Percentiles rank a stretch among this genome's conserved stretches.
phyloP scores from a whole-genome alignment of 2,329 filamentous ascomycete genomes.

The Xylariaceae sp. region DNA sequence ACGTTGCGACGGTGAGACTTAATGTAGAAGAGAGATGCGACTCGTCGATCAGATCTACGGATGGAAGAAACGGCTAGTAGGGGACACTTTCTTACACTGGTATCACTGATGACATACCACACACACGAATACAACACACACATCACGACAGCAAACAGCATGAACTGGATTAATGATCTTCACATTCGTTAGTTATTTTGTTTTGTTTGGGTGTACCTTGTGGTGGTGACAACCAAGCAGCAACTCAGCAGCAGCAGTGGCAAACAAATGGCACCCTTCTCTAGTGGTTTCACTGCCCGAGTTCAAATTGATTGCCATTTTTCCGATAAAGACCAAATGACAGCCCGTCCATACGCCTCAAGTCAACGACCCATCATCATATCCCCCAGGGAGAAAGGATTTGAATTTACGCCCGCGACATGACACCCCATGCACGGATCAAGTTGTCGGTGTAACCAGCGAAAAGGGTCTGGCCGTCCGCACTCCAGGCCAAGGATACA shows the following conservation, averaged over 20 bases:
- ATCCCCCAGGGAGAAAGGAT: constrained; percentile 22
- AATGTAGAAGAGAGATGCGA: no score
- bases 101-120: not conserved
- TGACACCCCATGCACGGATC: constrained; percentile 96
- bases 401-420: constrained; percentile 72
- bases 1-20: no score
- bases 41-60: no score
- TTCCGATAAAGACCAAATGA: constrained; percentile 34
- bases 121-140: constrained; percentile 11
- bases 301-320: constrained; percentile 30
- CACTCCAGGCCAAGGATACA: constrained; percentile 93
- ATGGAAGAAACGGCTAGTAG: no score
- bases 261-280: constrained; percentile 22
- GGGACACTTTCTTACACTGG: no score
- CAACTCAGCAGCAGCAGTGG: constrained; percentile 16
- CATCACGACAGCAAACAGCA: not conserved
- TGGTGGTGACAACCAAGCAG: constrained; percentile 27
- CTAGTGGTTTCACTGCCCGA: constrained; percentile 27
- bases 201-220: constrained; percentile 28
- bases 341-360: constrained; percentile 33
- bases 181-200: constrained; percentile 30
- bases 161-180: constrained; percentile 22
- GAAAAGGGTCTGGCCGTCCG: constrained; percentile 98
- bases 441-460: constrained; percentile 99
- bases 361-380: constrained; percentile 30